Base-by-base conservation (phyloP, 2,329 filamentous ascomycete species). In the Aspergillus sp. region DNA sequence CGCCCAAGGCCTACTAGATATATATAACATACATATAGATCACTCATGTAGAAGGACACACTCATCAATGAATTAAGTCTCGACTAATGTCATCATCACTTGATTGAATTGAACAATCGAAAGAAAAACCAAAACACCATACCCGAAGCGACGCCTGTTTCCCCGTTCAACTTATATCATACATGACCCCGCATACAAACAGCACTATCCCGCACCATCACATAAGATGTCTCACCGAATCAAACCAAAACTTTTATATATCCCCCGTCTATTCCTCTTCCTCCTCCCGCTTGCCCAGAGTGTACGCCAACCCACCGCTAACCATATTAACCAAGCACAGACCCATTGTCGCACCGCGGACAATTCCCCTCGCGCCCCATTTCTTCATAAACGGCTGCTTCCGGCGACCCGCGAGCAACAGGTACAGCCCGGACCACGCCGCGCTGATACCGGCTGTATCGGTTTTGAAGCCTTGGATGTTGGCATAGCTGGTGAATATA, bases 401-500 rank as follows among this genome's bases (percentile, higher is more conserved):
- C 66, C 88, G 79, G 63, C 88, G 79, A 59, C 81, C 75, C 3
- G 88, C 88, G 11, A 90, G 73, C 15, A 89, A 71, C n/a, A 88
- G 76, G 66, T 90, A 90, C 42, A 89, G 70, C 0, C 85, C 86
- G 32, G 84, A 88, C 85, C 86, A 88, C 0, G 87, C 86, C 8
- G 86, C 85, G 17, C 82, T 86, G 5, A 88, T 79, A 5, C 87
- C 87, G 0, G 87, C 87, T 19, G 82, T 81, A 68, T 90, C 88
- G 52, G 83, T 83, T 70, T 85, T 84, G 77, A 84, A 88, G 61
- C 82, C 81, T 63, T 82, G 81, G 30, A 90, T 69, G 70, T 89
- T 90, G 48, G 89, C 77, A 70, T 90, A 90, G 59, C 84, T 84
- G 54, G 83, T 84, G 76, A 89, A 88, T 60, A 90, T 80, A 3